A percentile compares a stretch with the other conserved stretches of the same genome.
phyloP scores from a whole-genome alignment of 2,329 filamentous ascomycete species.

The Botrytis squamosa region DNA sequence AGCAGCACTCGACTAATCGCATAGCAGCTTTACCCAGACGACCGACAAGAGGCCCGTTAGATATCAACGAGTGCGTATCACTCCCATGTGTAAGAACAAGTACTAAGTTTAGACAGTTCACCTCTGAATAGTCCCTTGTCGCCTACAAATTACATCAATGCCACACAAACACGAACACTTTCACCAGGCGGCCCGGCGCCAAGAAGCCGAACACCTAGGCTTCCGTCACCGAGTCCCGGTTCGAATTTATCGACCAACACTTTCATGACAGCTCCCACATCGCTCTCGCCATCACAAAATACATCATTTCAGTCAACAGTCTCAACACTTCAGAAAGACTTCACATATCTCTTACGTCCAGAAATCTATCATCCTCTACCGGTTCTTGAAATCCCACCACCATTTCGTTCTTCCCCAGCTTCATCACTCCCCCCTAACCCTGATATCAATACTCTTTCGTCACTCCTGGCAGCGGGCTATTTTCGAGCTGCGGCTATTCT shows the following conservation, averaged over 20 bases:
- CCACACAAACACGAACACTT: slow-evolving; percentile 15
- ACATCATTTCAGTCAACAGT: slow-evolving; percentile 34
- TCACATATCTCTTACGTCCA: slow-evolving; percentile 75
- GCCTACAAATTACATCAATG: slow-evolving; percentile 20
- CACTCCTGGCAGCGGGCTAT: slow-evolving; percentile 69
- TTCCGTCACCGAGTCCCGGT: slow-evolving; percentile 33
- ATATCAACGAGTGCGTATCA: slow-evolving; percentile 66
- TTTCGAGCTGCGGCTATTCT: slow-evolving; percentile 77
- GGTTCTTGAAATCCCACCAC: slow-evolving; percentile 55
- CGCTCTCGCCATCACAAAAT: slow-evolving; percentile 35
- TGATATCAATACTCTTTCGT: slow-evolving; percentile 59
- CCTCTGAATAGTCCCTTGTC: slow-evolving; percentile 22
- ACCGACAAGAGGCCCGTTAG: slow-evolving; percentile 76
- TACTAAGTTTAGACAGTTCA: slow-evolving; percentile 25
- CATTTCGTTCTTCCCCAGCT: slow-evolving; percentile 65
- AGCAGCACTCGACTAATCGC: background rate
- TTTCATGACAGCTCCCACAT: slow-evolving; percentile 31
- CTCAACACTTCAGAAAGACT: slow-evolving; percentile 61
- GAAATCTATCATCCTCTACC: slow-evolving; percentile 82
- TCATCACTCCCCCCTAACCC: slow-evolving; percentile 55
- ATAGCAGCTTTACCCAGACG: slow-evolving; percentile 51
- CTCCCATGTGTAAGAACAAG: background rate
- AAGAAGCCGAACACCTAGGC: slow-evolving; percentile 26
- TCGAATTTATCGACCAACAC: slow-evolving; percentile 34
- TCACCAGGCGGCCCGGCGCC: background rate